Conservation (phyloP, 2,329 filamentous ascomycete genomes). For the Ophidiomyces ophidiicola region DNA sequence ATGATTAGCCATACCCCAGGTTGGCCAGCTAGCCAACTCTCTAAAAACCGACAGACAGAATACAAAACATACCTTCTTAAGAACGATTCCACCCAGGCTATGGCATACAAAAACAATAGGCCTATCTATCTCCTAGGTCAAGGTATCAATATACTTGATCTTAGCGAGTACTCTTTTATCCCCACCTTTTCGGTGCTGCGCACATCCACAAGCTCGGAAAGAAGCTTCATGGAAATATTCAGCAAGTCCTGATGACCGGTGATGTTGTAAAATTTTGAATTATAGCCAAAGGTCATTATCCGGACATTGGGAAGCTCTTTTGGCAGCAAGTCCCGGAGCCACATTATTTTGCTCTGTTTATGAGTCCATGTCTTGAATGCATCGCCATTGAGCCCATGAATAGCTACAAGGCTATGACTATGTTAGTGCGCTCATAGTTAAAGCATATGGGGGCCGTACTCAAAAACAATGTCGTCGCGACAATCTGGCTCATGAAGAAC, state of each 20-base stretch:
- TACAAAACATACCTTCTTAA: constrained; percentile 25
- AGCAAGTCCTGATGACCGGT: not conserved
- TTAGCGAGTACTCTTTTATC: too few relatives aligned
- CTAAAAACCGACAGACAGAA: constrained; percentile 14
- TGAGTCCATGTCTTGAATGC: constrained; percentile 24
- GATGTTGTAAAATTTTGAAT: constrained; percentile 13
- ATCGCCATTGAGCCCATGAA: constrained; percentile 27
- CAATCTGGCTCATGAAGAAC: too few relatives aligned
- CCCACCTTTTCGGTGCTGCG: not conserved
- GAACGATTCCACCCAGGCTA: constrained; percentile 29
- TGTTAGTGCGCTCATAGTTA: too few relatives aligned
- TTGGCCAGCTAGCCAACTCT: constrained; percentile 18
- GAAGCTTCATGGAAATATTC: not conserved
- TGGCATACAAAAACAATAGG: constrained; percentile 32
- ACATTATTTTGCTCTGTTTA: constrained; percentile 19
- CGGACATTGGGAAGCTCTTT: constrained; percentile 16
- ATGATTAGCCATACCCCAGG: too few relatives aligned
- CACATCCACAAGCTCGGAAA: constrained; percentile 1
- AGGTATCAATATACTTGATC: too few relatives aligned
- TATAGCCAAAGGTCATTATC: constrained; percentile 23
- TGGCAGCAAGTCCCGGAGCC: constrained; percentile 26
- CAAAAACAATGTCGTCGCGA: too few relatives aligned
- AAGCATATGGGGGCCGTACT: too few relatives aligned
- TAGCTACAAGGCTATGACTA: constrained; percentile 28
- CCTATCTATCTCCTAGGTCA: constrained; percentile 9